Conservation (phyloP, 352 stramenopile genomes). For the Plasmopara halstedii region DNA sequence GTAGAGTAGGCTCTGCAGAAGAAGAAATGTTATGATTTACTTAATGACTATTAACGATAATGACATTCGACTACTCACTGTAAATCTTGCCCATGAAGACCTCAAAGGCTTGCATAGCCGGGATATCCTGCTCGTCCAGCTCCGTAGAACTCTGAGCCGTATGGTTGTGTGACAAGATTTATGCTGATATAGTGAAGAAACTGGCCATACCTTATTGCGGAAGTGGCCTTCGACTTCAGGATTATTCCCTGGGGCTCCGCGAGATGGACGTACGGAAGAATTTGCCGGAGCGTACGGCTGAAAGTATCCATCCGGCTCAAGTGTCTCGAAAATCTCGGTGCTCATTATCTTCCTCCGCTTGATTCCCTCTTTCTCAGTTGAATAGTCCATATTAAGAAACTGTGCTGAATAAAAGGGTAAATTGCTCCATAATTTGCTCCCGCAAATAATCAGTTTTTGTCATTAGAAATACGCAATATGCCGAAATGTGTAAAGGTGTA, state of each 20-base stretch:
- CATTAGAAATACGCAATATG: too few relatives aligned
- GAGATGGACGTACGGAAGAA: constrained; percentile 9
- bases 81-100: constrained; percentile 83
- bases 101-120: constrained; percentile 53
- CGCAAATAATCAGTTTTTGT: too few relatives aligned
- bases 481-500: too few relatives aligned
- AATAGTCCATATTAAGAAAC: constrained; percentile 23
- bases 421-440: too few relatives aligned
- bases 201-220: constrained; percentile 41
- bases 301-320: constrained; percentile 53
- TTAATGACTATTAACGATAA: background rate
- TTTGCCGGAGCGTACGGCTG: constrained; percentile 48
- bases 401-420: constrained; percentile 3
- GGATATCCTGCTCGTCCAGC: constrained; percentile 48
- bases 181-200: background rate
- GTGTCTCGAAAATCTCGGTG: constrained; percentile 71
- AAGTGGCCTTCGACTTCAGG: constrained; percentile 38
- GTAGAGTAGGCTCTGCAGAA: constrained; percentile 35
- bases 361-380: constrained; percentile 24
- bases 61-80: constrained; percentile 27
- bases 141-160: constrained; percentile 40
- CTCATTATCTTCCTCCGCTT: constrained; percentile 56
- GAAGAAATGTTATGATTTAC: constrained; percentile 1
- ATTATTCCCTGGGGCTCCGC: constrained; percentile 4
- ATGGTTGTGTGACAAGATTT: constrained; percentile 1